Evolutionary conservation across 192 early-diverging fungal species (phyloP).

Genomic region (Phycomyces nitens): DNA sequence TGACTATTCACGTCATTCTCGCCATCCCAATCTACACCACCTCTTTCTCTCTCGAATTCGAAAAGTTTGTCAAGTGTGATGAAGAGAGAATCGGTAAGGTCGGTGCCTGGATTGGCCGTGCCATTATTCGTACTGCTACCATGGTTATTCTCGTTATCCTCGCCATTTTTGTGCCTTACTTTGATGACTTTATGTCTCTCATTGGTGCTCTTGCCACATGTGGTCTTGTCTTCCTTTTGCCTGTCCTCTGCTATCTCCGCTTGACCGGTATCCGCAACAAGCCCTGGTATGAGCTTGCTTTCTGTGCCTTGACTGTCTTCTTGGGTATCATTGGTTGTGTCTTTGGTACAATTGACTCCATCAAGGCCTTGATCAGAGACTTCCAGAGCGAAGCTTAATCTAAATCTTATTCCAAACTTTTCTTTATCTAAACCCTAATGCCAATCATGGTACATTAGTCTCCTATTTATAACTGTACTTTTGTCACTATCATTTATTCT

Average conservation of each 20-base stretch:
- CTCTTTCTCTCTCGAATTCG: conserved; percentile 72
- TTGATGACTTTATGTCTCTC: conserved; percentile 75
- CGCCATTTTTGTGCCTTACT: conserved; percentile 73
- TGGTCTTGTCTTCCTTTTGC: conserved; percentile 81
- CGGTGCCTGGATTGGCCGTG: conserved; percentile 56
- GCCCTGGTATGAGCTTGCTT: conserved; percentile 43
- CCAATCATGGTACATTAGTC: too few species aligned
- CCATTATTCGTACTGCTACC: conserved; percentile 53
- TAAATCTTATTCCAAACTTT: not conserved
- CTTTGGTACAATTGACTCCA: conserved; percentile 67
- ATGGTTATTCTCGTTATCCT: conserved; percentile 55
- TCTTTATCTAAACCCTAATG: not conserved
- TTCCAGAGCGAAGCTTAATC: conserved; percentile 15
- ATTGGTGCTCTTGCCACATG: conserved; percentile 76
- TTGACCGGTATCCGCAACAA: conserved; percentile 56
- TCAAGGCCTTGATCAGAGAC: conserved; percentile 49
- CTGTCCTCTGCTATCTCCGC: conserved; percentile 73
- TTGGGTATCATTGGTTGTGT: conserved; percentile 59
- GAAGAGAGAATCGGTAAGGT: conserved; percentile 47
- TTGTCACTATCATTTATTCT: too few species aligned
- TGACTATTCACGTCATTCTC: conserved; percentile 79
- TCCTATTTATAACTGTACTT: too few species aligned
- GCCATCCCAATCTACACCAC: conserved; percentile 77
- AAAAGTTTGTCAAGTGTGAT: conserved; percentile 55
- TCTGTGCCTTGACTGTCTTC: conserved; percentile 53